Evolutionary conservation across 805 yeast species (phyloP), one percentile per base, ranked within the genome.

Genomic region (Kodamaea nitidulidarum): DNA sequence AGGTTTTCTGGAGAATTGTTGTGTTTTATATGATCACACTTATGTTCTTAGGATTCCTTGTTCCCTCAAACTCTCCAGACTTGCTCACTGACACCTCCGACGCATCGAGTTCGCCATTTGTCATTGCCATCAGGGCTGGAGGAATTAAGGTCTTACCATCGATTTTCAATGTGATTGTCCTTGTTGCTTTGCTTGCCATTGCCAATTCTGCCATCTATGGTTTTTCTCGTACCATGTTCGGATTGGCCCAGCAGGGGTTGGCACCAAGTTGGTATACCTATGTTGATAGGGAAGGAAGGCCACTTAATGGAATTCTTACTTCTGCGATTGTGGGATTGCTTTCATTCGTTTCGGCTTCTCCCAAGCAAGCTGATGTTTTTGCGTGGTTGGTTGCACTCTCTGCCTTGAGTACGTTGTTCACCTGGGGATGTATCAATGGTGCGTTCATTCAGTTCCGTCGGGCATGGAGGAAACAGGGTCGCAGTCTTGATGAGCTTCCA

Each of bases 401-500:
- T 7, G 61, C 58, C 3, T 47, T 56, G 36, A 50, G 57, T 7
- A 55, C 61, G 34, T 45, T 56, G 39, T 56, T 56, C 46, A 56
- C 61, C 9, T 56, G 61, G 61, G 60, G 54, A 11, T 41, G 54
- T 12, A 54, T 56, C 41, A 50, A 55, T 24, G 52, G 48, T 15
- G 48, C 58, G 11, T 48, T 46, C 35, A 48, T 56, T 32, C 50
- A 57, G 22, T 55, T 56, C 48, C 47, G 61, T 26, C 50, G 56
- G 9, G 61, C 60, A 10, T 42, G 54, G 57, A 37, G 33, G 9
- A 30, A 25, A 21, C 45, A 46, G 15, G 75, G 75, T 17, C 60
- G 71, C 40, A 43, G 65, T 6, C 43, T 65, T 15, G 61, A 56
- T 4, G 81, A 78, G 30, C 62, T 81, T 36, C 84, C 83, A 1